Base-by-base conservation (phyloP, 257 asterid species). In the Nicotiana benthamiana region DNA sequence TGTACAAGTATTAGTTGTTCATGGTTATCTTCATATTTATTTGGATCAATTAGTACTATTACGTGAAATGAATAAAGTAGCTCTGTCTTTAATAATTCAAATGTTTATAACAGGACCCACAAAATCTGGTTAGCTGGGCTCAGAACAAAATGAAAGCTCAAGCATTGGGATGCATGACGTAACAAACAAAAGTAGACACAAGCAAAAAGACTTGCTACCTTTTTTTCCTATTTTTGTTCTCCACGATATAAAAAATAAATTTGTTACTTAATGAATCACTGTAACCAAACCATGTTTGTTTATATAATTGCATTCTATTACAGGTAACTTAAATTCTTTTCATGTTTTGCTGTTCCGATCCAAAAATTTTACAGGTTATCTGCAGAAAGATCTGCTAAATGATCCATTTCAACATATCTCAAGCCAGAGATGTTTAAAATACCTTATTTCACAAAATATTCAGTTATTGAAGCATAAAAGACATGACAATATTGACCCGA, bases 401-500 rank as follows among this genome's bases (percentile, higher is more conserved):
- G 97, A 91, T 84, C 97, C 98, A 64, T 88, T 92, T 13, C 86
- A 84, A 27, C 81, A 93, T 3, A 83, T 87, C 56, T 87, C 97
- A 43, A 87, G 74, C 67, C 87, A 86, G 17, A 90, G 80, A 74
- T 67, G 81, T 20, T 80, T 89, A 30, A 93, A 89, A 79, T 93
- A 97, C 59, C 81, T 92, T 9, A 86, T 92, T 34, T 85, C 96
- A 1, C 89, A 85, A 63, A 91, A 86, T 72, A 84, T 90, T 20
- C 87, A 90, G 93, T 87, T 86, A 48, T 88, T 83, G 75, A 92
- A 86, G 54, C 91, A 91, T 75, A 91, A 85, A 86, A 86, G 87
- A 83, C 85, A 83, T 20, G 92, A 89, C 66, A 88, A 84, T 46
- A 93, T 83, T 40, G 96, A 95, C 60, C 97, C 98, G 2, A 88